phyloP scores from a whole-genome alignment of 2,329 filamentous ascomycete genomes.

The Aspergillus aculeatus region DNA sequence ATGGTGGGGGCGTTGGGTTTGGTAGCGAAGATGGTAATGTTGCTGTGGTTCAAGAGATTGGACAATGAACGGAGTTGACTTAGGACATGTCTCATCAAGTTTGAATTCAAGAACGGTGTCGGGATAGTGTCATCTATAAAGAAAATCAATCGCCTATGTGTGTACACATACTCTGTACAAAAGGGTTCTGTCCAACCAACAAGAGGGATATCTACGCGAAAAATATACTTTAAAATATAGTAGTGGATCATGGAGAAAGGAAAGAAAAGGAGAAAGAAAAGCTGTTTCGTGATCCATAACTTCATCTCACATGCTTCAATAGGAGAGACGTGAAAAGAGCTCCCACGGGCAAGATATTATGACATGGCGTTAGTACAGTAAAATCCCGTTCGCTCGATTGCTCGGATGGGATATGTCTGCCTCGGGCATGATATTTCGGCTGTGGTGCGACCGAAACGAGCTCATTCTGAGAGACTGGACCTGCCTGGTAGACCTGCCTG shows the following conservation, averaged over 20 bases:
- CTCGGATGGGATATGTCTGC: background rate
- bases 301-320: conserved; percentile 9
- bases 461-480: background rate
- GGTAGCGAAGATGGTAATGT: too few species aligned
- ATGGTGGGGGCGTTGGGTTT: too few species aligned
- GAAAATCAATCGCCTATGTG: background rate
- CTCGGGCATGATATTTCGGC: background rate
- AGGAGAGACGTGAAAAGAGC: background rate
- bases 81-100: too few species aligned
- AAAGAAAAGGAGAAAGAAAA: background rate
- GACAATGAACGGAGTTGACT: too few species aligned
- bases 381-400: background rate
- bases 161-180: background rate
- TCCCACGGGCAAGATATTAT: background rate
- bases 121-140: too few species aligned
- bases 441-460: background rate
- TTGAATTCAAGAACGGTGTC: too few species aligned
- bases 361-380: background rate
- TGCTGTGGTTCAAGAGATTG: too few species aligned
- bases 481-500: too few species aligned
- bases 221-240: background rate
- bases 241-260: background rate
- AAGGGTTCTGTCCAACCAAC: background rate
- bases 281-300: conserved; percentile 21
- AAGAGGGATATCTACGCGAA: background rate